Evolutionary conservation across 208 protist genomes (phyloP), one percentile per base, ranked within the genome.

Genomic region (Wallacemonas collosoma): DNA sequence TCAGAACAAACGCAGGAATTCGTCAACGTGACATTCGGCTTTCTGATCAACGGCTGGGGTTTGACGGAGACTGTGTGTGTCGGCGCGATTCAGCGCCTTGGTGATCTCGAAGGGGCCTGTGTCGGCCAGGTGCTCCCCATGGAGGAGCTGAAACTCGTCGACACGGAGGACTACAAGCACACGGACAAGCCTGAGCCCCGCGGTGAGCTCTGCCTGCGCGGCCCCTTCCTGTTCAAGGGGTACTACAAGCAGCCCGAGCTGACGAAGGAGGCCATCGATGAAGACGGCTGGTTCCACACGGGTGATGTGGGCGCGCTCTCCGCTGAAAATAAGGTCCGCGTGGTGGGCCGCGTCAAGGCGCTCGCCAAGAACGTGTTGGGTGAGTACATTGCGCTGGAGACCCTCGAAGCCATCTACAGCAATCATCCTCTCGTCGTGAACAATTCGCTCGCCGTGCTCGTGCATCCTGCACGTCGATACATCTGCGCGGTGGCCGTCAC

Each of bases 61-160:
- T 73, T 97, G 14, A 97, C 93, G 9, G 92, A 98, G 79, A 95
- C 92, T 14, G 75, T 84, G 15, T 89, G 87, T 71, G 71, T 79
- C 14, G 88, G 91, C 12, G 74, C 71, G 7, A 85, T 88, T 35
- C 85, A 92, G 73, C 73, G 76, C 2, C 26, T 81, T 2, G 81
- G 89, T 1, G 89, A 95, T 71, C 11, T 85, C 48, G 65, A 78
- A 35, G 73, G 76, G 3, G 76, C 73, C 15, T 77, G 76, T 56
- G 84, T 89, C 43, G 94, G 94, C 1, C 80, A 87, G 61, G 53
- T 92, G n/a, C 50, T 98, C 9, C 63, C 77, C 12, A 63, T 69
- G 6, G 69, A 72, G 48, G 90, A 99, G 79, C 44, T 99, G 51
- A 93, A 93, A 77, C 82, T 99, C 1, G 75, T 87, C 2, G 94